A percentile compares a stretch with the other conserved stretches of the same genome.
Conservation (phyloP, 345 rosid genomes). For the Litchi chinensis region DNA sequence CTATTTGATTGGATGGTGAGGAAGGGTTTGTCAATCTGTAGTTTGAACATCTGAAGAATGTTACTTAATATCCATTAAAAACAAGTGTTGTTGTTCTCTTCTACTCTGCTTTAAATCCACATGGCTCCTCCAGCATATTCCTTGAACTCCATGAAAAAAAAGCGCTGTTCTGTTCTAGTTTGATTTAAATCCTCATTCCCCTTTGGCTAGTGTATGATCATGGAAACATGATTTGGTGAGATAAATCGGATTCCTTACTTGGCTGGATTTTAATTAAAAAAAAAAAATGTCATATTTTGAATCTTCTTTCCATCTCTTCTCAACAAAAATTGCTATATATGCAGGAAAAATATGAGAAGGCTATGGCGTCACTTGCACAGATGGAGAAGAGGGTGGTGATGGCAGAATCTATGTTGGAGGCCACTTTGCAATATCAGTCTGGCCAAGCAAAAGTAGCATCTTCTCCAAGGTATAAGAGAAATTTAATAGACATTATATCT, state of each 20-base stretch:
- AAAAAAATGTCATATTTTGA: neutral
- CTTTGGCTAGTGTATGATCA: neutral
- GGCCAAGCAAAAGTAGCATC: constrained; percentile 73
- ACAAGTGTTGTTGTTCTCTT: neutral
- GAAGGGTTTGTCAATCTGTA: constrained; percentile 7
- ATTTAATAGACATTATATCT: constrained; percentile 10
- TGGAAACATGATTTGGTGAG: neutral
- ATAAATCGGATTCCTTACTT: neutral
- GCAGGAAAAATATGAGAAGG: constrained; percentile 92
- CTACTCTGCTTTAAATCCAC: neutral
- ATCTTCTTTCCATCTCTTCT: constrained; percentile 14
- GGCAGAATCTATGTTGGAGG: constrained; percentile 93
- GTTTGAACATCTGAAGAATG: neutral
- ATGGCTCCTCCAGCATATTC: neutral
- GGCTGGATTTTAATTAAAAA: neutral
- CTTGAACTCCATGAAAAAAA: constrained; percentile 1
- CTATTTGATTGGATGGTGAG: neutral
- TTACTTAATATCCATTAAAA: neutral
- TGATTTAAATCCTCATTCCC: constrained; percentile 4
- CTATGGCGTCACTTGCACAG: constrained; percentile 57
- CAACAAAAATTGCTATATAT: constrained; percentile 18
- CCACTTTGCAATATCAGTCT: constrained; percentile 77
- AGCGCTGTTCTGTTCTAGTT: neutral
- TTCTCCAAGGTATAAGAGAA: constrained; percentile 55
- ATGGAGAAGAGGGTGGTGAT: constrained; percentile 86